phyloP scores from a whole-genome alignment of 2,329 filamentous ascomycete species.

The Coniochaeta pulveracea region DNA sequence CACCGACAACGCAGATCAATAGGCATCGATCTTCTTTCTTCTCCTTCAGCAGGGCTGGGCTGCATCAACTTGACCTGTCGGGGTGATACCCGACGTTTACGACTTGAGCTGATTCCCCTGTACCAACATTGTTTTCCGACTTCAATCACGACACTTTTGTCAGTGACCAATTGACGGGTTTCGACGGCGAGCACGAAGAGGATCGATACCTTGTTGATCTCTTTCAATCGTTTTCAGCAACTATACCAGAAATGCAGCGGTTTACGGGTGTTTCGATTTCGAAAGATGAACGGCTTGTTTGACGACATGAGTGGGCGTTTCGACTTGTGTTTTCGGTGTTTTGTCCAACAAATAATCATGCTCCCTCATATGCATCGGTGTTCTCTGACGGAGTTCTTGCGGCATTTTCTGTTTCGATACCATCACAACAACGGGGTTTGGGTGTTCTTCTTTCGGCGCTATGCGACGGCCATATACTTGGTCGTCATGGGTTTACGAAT shows the following conservation, averaged over 20 bases:
- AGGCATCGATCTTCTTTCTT: conserved; percentile 30
- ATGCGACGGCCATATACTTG: conserved; percentile 21
- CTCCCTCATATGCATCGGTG: conserved; percentile 34
- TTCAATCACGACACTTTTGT: conserved; percentile 21
- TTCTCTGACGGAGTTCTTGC: conserved; percentile 32
- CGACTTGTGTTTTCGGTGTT: conserved; percentile 32
- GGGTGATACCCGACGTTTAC: conserved; percentile 16
- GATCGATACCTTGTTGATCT: conserved; percentile 20
- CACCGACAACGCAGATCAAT: conserved; percentile 29
- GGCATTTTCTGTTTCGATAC: conserved; percentile 16
- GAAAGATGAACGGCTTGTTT: conserved; percentile 28
- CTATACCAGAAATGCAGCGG: conserved; percentile 15
- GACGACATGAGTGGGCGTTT: conserved; percentile 33
- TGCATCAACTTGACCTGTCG: conserved; percentile 13
- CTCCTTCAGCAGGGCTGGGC: conserved; percentile 22
- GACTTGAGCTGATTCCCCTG: conserved; percentile 14
- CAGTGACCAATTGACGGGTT: conserved; percentile 15
- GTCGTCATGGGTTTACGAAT: conserved; percentile 38
- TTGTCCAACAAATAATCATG: conserved; percentile 10
- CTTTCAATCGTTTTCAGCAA: conserved; percentile 8
- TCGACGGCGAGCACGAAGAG: conserved; percentile 18
- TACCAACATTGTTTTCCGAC: conserved; percentile 22
- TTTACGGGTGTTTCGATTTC: conserved; percentile 24
- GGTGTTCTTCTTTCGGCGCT: conserved; percentile 14
- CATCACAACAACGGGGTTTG: conserved; percentile 16